A percentile compares a stretch with the other conserved stretches of the same genome.
These are phyloP conservation scores for Lachancea kluyveri DNA, from an alignment of 805 yeast genomes.

Conservation along the genomic window DNA sequence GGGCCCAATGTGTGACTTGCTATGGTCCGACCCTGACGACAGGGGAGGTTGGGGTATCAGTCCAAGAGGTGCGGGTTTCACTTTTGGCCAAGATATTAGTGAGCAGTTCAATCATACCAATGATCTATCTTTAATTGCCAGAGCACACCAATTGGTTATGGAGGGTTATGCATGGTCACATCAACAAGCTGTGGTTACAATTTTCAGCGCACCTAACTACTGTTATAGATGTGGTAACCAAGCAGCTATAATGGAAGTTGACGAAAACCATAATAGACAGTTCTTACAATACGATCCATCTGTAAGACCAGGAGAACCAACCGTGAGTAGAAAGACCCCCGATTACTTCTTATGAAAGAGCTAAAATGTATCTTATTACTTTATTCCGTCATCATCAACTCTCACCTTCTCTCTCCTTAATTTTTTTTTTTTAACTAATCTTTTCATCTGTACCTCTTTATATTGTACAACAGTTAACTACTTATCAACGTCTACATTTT, in stretches of 20 bases:
- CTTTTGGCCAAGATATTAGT: slow-evolving; percentile 92
- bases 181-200: slow-evolving; percentile 89
- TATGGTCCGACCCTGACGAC: slow-evolving; percentile 98
- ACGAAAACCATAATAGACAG: slow-evolving; percentile 85
- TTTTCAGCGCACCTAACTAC: slow-evolving; percentile 92
- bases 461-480: too few species aligned
- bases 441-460: too few species aligned
- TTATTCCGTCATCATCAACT: neutral
- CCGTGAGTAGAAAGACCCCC: slow-evolving; percentile 94
- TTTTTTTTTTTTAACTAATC: neutral
- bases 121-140: slow-evolving; percentile 75
- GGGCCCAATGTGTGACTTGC: slow-evolving; percentile 94
- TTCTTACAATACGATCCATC: slow-evolving; percentile 94
- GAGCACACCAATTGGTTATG: slow-evolving; percentile 98
- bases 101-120: slow-evolving; percentile 92
- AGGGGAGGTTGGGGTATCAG: slow-evolving; percentile 98
- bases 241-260: slow-evolving; percentile 98
- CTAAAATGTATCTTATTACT: slow-evolving; percentile 1
- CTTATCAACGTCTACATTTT: slow-evolving; percentile 2
- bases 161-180: slow-evolving; percentile 95
- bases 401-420: neutral
- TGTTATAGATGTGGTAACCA: slow-evolving; percentile 98
- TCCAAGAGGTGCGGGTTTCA: slow-evolving; percentile 98
- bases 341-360: slow-evolving; percentile 74
- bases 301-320: slow-evolving; percentile 96